Percentiles rank a stretch among this genome's conserved stretches.
These are phyloP conservation scores for Fusarium tupiense DNA, from an alignment of 2,329 filamentous ascomycete species.

Conservation along the genomic window DNA sequence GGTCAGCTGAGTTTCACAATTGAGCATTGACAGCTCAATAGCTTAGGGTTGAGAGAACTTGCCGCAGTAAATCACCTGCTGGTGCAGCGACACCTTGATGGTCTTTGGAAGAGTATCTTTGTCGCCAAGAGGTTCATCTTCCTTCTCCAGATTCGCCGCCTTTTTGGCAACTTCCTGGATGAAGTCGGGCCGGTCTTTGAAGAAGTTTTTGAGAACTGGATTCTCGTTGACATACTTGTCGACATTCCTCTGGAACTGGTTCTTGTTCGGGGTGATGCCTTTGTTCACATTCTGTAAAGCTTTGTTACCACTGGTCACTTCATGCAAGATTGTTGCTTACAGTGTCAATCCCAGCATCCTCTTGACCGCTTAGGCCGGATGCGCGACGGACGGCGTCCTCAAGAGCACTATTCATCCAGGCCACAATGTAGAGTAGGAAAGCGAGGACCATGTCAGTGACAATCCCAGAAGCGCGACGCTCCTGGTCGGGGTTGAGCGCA, in stretches of 20 bases:
- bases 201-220: background rate
- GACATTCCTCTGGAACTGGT: background rate
- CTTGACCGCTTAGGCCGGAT: background rate
- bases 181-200: background rate
- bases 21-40: background rate
- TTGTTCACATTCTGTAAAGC: background rate
- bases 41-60: background rate
- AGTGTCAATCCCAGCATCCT: rapidly evolving
- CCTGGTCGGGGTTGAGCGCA: background rate
- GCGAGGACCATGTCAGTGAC: background rate
- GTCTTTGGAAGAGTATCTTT: background rate
- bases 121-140: background rate
- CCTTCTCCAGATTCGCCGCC: background rate
- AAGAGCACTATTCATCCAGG: background rate
- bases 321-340: background rate
- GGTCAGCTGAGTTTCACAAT: background rate
- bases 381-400: background rate
- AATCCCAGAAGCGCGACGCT: background rate
- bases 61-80: background rate
- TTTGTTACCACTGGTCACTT: background rate
- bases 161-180: background rate
- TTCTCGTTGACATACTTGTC: background rate
- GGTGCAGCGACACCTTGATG: background rate
- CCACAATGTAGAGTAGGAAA: background rate
- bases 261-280: background rate